These are phyloP conservation scores for Candida multigemmis DNA, from an alignment of 805 yeast genomes.

Conservation along the genomic window DNA sequence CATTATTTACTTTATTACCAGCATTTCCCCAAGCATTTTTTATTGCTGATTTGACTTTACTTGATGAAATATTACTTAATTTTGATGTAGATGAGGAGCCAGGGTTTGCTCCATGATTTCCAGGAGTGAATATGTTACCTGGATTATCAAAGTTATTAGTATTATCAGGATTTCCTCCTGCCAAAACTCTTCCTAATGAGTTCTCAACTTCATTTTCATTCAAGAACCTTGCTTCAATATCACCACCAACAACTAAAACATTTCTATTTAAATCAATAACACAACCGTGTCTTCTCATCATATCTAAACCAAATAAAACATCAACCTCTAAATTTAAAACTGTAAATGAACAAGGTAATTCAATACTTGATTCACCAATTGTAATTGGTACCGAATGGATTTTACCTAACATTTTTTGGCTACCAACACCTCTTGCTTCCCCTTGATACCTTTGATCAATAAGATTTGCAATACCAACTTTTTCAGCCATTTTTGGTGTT, in stretches of 20 bases:
- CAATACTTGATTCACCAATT: constrained; percentile 45
- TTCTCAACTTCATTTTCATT: constrained; percentile 59
- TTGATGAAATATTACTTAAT: no score
- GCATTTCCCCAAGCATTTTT: no score
- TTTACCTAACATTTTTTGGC: constrained; percentile 66
- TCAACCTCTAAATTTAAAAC: constrained; percentile 62
- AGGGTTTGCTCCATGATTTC: constrained; percentile 1
- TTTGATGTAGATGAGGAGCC: constrained; percentile 5
- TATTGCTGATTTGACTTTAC: no score
- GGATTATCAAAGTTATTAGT: constrained; percentile 18
- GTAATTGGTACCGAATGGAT: constrained; percentile 84
- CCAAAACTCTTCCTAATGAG: constrained; percentile 8
- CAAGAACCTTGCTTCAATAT: constrained; percentile 62
- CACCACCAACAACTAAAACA: constrained; percentile 58
- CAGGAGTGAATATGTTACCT: constrained; percentile 20
- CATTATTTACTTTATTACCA: no score
- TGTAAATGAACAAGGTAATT: constrained; percentile 30
- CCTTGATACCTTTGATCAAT: constrained; percentile 78
- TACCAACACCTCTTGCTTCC: constrained; percentile 86
- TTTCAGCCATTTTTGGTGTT: constrained; percentile 67
- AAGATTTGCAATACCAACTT: constrained; percentile 58
- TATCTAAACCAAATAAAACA: constrained; percentile 77
- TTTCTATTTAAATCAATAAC: constrained; percentile 63
- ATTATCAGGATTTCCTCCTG: constrained; percentile 6
- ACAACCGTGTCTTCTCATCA: constrained; percentile 86